phyloP scores from a whole-genome alignment of 441 rosid genomes.

The Populus hybrid region DNA sequence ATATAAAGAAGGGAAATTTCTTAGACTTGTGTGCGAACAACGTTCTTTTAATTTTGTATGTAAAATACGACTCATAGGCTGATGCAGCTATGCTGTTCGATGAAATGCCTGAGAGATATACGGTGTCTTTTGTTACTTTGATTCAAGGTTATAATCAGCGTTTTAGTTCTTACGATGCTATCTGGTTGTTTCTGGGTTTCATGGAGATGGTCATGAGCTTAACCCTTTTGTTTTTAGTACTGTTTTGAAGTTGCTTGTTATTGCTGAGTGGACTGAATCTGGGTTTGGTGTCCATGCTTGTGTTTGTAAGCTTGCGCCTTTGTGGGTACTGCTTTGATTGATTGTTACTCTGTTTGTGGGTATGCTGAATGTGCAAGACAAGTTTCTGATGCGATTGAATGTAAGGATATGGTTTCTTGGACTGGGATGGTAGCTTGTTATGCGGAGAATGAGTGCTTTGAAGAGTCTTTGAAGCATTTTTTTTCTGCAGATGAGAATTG shows the following conservation, averaged over 20 bases:
- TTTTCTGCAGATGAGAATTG: slow-evolving; percentile 54
- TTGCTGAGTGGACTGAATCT: slow-evolving; percentile 49
- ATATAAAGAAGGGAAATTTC: slow-evolving; percentile 66
- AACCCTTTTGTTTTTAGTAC: slow-evolving; percentile 78
- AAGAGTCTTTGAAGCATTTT: slow-evolving; percentile 37
- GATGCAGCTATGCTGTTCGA: slow-evolving; percentile 65
- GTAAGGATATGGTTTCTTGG: slow-evolving; percentile 83
- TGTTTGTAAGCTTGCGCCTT: slow-evolving; percentile 73
- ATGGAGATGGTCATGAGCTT: slow-evolving; percentile 73
- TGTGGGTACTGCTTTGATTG: slow-evolving; percentile 77
- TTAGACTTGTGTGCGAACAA: slow-evolving; percentile 69
- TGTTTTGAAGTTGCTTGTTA: slow-evolving; percentile 56
- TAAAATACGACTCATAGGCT: slow-evolving; percentile 25
- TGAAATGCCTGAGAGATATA: slow-evolving; percentile 67
- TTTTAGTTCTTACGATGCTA: slow-evolving; percentile 35
- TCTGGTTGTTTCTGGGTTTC: slow-evolving; percentile 48
- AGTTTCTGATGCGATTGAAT: slow-evolving; percentile 55
- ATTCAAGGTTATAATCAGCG: slow-evolving; percentile 43
- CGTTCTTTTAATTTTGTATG: slow-evolving; percentile 57
- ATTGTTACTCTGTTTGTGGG: slow-evolving; percentile 61
- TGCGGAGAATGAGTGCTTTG: slow-evolving; percentile 59
- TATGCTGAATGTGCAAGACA: slow-evolving; percentile 45
- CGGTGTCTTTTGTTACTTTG: slow-evolving; percentile 66
- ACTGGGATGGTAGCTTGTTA: slow-evolving; percentile 74
- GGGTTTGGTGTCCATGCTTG: slow-evolving; percentile 55